Evolutionary conservation across 495 filamentous ascomycete genomes (phyloP).

Genomic region (Clavariopsis aquatica): DNA sequence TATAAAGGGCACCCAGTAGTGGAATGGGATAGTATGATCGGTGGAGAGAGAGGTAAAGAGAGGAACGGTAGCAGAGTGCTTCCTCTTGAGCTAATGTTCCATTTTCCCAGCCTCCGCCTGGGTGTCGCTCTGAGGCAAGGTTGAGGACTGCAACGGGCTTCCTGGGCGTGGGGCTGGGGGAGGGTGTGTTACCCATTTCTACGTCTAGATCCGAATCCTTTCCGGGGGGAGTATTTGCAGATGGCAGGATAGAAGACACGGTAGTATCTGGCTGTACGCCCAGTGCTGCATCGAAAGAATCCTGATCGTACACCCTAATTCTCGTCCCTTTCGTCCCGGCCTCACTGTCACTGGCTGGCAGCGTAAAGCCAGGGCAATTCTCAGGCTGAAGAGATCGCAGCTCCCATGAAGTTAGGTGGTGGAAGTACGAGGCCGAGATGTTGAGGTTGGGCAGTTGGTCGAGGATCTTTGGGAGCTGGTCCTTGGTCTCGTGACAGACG

Average conservation of each 20-base stretch:
- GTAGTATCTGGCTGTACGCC: conserved; percentile 41
- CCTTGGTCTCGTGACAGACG: conserved; percentile 15
- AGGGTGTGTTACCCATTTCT: not conserved
- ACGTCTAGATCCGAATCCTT: not conserved
- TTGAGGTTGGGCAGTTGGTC: not conserved
- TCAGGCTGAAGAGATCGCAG: conserved; percentile 13
- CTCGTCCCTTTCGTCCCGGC: conserved; percentile 27
- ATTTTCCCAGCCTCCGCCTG: conserved; percentile 60
- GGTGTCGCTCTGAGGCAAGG: conserved; percentile 55
- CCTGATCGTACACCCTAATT: conserved; percentile 52
- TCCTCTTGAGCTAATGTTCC: conserved; percentile 65
- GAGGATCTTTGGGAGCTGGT: conserved; percentile 19
- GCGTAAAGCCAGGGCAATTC: conserved; percentile 24
- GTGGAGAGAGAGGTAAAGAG: conserved; percentile 56
- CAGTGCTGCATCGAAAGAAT: conserved; percentile 56
- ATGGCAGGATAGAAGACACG: conserved; percentile 3
- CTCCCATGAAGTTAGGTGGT: not conserved
- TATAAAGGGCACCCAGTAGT: conserved; percentile 57
- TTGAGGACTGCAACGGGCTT: conserved; percentile 60
- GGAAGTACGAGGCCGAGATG: conserved; percentile 11
- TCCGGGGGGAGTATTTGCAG: too few species aligned
- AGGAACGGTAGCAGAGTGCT: conserved; percentile 64
- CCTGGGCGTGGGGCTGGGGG: conserved; percentile 3
- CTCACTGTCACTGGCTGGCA: conserved; percentile 7
- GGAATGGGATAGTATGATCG: conserved; percentile 59